Base-by-base conservation (phyloP, 1,139 yeast species). In the Pneumocystis canis region DNA sequence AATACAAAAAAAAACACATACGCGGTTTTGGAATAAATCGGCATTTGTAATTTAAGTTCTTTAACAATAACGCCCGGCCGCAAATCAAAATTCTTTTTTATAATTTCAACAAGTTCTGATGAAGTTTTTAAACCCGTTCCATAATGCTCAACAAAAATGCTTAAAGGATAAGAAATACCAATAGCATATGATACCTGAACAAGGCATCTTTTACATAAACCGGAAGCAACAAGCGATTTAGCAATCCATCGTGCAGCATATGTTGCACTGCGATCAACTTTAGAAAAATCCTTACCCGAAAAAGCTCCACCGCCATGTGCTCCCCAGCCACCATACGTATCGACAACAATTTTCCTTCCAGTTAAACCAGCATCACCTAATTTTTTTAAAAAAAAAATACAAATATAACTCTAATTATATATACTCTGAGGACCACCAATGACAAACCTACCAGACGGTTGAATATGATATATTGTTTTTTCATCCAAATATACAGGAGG, bases 271-370 rank as follows among this genome's bases (percentile, higher is more conserved):
- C 99, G 89, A 79, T 92, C 99, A 74, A 92, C 99, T 84, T 92
- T 92, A 76, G 97, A 89, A 87, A 89, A 92, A 79, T 92, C 99
- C 83, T 92, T 92, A 79, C 99, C 99, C 68, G 96, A 87, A 89
- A 94, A 92, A 70, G 98, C 98, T 84, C 99, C 99, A 83, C 99
- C 99, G 80, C 99, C 99, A 82, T 92, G 98, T 73, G 98, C 97
- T 79, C 98, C 97, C 94, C 98, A 94, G 73, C 99, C 98, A 82
- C 99, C 99, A 80, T 92, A 92, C 69, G 98, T 95, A 79, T 92
- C 99, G 75, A 92, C 99, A 75, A 92, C 92, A 77, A 92, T 92
- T 83, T 92, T 92, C 82, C 99, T 89, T 78, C 99, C 99, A 71
- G 99, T 92, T 74, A 92, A 82, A 82, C 99, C 99, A 70, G 99